Evolutionary conservation across 176 grass and related monocot genomes (phyloP), one percentile per base, ranked within the genome.

Genomic region (Bothriochloa decipiens): DNA sequence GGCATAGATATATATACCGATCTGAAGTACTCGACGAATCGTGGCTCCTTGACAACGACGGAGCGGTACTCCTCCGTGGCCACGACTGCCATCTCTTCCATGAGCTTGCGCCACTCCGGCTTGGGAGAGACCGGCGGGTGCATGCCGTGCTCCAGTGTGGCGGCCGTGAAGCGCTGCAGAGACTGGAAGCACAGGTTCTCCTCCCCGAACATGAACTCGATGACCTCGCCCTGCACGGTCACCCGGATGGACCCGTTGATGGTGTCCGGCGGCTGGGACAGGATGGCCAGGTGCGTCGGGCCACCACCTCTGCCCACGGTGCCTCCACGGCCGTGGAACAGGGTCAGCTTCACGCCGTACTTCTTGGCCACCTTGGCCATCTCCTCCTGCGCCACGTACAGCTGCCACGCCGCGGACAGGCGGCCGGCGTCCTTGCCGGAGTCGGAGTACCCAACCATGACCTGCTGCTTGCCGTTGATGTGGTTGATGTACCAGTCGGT

Each of bases 361-460:
- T 33, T 26, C 87, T 95, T 90, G 9, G 92, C 95, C 52, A 98
- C 92, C 72, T 87, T 57, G 3, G 86, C 80, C 11, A 95, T 62
- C 63, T 93, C 80, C 86, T 93, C 92, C 82, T 98, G 95, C 43
- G 91, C 91, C 83, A 85, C 89, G 78, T 97, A 97, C 40, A 95
- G 83, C 75, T 76, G 76, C 95, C 95, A 97, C 45, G 95, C 95
- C 5, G 91, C 95, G 7, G 95, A 93, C 29, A 98, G 80, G 2
- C 92, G 91, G 0, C 95, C 95, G 41, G 92, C 91, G 86, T 98
- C 95, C 89, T 98, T 98, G 72, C 95, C 91, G 64, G 92, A 98
- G 81, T 98, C 95, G 0, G 95, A 98, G 80, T 98, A 98, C 3
- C 95, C 95, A 22, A 98, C 84, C 95, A 98, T 98, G 5, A 98